Evolutionary conservation across 106 monocot species (phyloP).

Genomic region (Hemerocallis citrina): DNA sequence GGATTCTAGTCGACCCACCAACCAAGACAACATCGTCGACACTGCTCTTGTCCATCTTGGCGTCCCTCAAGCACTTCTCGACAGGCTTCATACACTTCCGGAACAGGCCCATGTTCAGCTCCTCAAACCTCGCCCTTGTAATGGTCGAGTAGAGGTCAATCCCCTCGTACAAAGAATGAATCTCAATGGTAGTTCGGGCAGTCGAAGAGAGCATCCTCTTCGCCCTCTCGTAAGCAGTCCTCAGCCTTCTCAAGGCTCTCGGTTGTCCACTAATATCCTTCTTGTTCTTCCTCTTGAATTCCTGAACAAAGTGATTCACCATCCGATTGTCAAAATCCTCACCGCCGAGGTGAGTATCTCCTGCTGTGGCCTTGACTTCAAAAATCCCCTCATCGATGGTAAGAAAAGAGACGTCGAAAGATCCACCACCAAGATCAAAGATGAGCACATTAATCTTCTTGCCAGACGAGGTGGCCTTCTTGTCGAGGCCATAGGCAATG

Average conservation of each 20-base stretch:
- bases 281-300: constrained; percentile 41
- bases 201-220: constrained; percentile 9
- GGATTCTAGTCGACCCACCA: constrained; percentile 30
- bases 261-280: too few relatives aligned
- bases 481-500: constrained; percentile 40
- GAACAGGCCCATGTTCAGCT: too few relatives aligned
- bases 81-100: too few relatives aligned
- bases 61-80: constrained; percentile 25
- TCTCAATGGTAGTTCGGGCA: neutral
- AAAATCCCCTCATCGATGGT: constrained; percentile 5
- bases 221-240: too few relatives aligned
- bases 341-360: too few relatives aligned
- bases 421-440: constrained; percentile 28
- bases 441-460: neutral
- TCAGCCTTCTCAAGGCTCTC: too few relatives aligned
- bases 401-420: neutral
- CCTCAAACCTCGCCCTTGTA: too few relatives aligned
- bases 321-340: constrained; percentile 30
- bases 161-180: neutral
- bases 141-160: neutral
- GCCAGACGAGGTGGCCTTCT: constrained; percentile 1
- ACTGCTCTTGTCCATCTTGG: constrained; percentile 22
- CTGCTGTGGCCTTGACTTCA: constrained; percentile 1
- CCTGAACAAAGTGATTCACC: constrained; percentile 35
- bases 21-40: constrained; percentile 20